These are phyloP conservation scores for Lentithecium fluviatile DNA, from an alignment of 495 filamentous ascomycete species.

Conservation along the genomic window DNA sequence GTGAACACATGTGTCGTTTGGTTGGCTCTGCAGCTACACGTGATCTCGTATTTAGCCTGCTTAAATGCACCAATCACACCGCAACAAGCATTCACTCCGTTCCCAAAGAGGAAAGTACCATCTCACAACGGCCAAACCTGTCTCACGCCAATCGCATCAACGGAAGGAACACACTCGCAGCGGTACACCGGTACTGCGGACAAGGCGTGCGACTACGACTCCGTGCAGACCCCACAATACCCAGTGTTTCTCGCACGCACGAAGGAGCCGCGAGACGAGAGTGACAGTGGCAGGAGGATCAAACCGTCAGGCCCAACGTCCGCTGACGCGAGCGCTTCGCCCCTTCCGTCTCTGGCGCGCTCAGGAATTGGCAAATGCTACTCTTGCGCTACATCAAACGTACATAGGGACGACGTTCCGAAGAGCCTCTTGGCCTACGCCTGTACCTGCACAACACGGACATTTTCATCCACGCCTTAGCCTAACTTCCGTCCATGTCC, in stretches of 20 bases:
- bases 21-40: slow-evolving; percentile 1
- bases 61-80: slow-evolving; percentile 11
- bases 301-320: slow-evolving; percentile 6
- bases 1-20: not conserved
- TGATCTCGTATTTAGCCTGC: not conserved
- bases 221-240: slow-evolving; percentile 9
- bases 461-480: slow-evolving; percentile 8
- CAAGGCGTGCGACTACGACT: not conserved
- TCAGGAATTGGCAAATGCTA: not conserved
- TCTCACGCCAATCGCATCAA: not conserved
- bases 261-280: not conserved
- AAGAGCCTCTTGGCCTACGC: not conserved
- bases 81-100: slow-evolving; percentile 1
- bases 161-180: not conserved
- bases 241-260: slow-evolving; percentile 6
- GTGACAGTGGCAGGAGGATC: not conserved
- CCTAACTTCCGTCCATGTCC: slow-evolving; percentile 16
- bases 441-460: slow-evolving; percentile 19
- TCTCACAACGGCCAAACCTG: not conserved
- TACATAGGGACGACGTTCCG: slow-evolving; percentile 25
- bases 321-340: slow-evolving; percentile 2
- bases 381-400: not conserved
- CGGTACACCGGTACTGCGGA: not conserved
- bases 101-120: slow-evolving; percentile 5
- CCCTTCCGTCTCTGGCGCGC: slow-evolving; percentile 8